Evolutionary conservation across 495 filamentous ascomycete species (phyloP).

Genomic region (Cairneyella variabilis): DNA sequence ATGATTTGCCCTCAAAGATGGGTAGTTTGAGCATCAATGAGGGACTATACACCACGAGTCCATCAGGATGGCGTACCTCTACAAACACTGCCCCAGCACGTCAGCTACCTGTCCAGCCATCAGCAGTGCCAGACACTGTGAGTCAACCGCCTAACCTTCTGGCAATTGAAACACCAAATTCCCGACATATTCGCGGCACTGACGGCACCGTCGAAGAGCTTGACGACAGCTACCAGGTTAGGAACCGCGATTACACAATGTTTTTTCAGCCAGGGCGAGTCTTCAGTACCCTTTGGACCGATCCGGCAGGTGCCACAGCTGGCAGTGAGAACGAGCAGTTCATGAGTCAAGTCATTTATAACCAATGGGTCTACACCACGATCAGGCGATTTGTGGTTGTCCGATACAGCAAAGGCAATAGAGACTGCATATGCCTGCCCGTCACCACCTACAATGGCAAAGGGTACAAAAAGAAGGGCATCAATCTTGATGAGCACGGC

Average conservation of each 20-base stretch:
- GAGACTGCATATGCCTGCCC: not conserved
- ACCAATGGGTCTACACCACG: not conserved
- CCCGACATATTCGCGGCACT: too few species aligned
- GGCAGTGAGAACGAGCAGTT: not conserved
- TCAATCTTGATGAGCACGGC: not conserved
- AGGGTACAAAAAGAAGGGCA: not conserved
- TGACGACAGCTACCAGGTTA: not conserved
- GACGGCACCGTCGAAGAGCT: not conserved
- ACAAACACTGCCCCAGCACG: too few species aligned
- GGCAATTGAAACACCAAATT: too few species aligned
- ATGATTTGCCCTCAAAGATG: too few species aligned
- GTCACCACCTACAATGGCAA: conserved; percentile 1
- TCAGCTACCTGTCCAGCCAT: too few species aligned
- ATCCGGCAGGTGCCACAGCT: not conserved
- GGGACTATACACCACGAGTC: too few species aligned
- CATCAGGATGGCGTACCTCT: too few species aligned
- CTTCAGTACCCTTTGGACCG: conserved; percentile 5
- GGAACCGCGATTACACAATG: not conserved
- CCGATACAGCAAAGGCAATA: not conserved
- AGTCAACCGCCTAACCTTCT: too few species aligned
- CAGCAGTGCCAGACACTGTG: too few species aligned
- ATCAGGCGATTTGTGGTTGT: conserved; percentile 9
- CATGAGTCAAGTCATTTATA: not conserved
- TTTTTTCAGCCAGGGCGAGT: not conserved
- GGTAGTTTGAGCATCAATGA: too few species aligned